Percentiles rank a stretch among this genome's conserved stretches.
phyloP scores from a whole-genome alignment of 768 basidiomycete species.

The Glaciozyma martinii region DNA sequence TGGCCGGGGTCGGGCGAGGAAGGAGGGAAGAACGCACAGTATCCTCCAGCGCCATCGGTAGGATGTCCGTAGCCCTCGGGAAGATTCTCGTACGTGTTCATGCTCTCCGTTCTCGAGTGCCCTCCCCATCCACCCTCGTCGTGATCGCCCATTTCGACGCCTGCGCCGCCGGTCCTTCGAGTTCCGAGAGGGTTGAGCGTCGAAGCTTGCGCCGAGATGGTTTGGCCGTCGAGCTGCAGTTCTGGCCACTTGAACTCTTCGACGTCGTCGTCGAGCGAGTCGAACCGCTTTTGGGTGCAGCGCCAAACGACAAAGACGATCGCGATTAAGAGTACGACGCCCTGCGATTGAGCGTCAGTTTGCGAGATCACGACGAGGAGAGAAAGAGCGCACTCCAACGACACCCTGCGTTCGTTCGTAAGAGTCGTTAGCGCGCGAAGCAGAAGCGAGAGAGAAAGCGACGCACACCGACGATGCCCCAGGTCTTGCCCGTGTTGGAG shows the following conservation, averaged over 20 bases:
- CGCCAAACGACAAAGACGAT: conserved; percentile 25
- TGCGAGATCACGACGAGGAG: background rate
- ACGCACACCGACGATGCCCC: conserved; percentile 27
- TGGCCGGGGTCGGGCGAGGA: no score
- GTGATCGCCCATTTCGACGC: conserved; percentile 1
- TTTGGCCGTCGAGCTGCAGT: conserved; percentile 18
- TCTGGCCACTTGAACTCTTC: conserved; percentile 33
- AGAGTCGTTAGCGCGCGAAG: background rate
- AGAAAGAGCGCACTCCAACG: conserved; percentile 8
- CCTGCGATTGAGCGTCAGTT: background rate
- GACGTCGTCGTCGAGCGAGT: conserved; percentile 25
- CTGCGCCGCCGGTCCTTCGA: conserved; percentile 25
- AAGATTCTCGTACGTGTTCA: no score
- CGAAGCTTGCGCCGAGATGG: conserved; percentile 15
- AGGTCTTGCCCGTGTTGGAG: conserved; percentile 9
- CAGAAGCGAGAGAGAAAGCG: background rate
- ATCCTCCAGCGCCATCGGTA: no score
- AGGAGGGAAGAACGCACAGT: no score
- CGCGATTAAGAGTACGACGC: conserved; percentile 18
- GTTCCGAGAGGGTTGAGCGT: conserved; percentile 33
- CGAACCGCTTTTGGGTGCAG: conserved; percentile 27
- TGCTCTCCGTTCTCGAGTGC: no score
- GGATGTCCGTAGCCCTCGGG: no score
- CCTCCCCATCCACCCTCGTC: no score
- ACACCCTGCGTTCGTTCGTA: conserved; percentile 9